phyloP scores from a whole-genome alignment of 208 protist genomes.

The Angomonas desouzai region DNA sequence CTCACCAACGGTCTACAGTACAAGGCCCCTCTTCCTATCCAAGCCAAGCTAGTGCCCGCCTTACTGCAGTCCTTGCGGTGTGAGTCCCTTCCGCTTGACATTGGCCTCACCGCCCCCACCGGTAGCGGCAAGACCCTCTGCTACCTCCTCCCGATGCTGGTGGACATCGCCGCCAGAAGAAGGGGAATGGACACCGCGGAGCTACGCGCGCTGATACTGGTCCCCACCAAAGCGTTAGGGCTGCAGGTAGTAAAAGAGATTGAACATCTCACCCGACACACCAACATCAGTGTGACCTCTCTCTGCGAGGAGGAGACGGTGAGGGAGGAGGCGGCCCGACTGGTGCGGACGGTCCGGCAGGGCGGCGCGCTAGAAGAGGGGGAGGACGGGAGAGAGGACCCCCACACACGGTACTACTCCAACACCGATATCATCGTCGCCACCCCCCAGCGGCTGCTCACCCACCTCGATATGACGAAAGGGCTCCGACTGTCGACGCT shows the following conservation, averaged over 20 bases:
- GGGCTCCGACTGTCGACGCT: conserved; percentile 58
- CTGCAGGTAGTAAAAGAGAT: conserved; percentile 77
- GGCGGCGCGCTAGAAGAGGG: neutral
- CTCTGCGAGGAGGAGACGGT: conserved; percentile 44
- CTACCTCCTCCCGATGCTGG: conserved; percentile 78
- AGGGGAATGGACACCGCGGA: conserved; percentile 62
- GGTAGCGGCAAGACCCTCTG: conserved; percentile 90
- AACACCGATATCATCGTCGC: conserved; percentile 75
- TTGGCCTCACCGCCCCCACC: conserved; percentile 88
- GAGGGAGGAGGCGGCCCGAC: neutral
- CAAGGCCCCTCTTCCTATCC: conserved; percentile 69
- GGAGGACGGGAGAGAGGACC: neutral
- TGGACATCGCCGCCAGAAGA: conserved; percentile 40
- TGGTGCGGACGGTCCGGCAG: neutral
- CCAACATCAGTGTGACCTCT: conserved; percentile 56
- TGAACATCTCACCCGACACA: conserved; percentile 51
- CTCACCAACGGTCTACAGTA: conserved; percentile 58
- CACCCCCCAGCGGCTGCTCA: conserved; percentile 78
- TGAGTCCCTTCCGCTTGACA: conserved; percentile 78
- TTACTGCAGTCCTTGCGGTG: conserved; percentile 47
- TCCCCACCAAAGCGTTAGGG: conserved; percentile 75
- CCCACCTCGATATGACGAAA: conserved; percentile 65
- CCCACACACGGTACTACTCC: conserved; percentile 47
- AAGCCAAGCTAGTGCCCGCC: conserved; percentile 67
- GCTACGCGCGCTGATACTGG: conserved; percentile 74